phyloP scores from a whole-genome alignment of 768 basidiomycete species.

The Lactarius trivialis region DNA sequence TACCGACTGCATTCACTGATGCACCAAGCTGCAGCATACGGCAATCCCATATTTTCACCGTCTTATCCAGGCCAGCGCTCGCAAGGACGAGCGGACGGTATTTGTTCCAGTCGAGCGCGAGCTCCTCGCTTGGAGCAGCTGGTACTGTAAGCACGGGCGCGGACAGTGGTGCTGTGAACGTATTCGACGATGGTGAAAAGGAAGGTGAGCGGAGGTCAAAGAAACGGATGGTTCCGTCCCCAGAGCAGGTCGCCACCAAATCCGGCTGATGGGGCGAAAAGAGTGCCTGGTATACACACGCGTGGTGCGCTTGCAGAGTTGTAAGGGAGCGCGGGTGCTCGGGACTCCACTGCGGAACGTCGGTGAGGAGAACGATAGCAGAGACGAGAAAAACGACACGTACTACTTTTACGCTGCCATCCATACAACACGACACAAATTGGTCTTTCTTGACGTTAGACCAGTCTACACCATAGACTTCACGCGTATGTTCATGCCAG shows the following conservation, averaged over 20 bases:
- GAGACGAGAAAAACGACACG: constrained; percentile 27
- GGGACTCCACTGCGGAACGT: constrained; percentile 67
- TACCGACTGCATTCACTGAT: constrained; percentile 50
- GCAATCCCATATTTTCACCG: constrained; percentile 77
- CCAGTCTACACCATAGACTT: constrained; percentile 95
- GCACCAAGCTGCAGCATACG: constrained; percentile 63
- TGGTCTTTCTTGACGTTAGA: constrained; percentile 86
- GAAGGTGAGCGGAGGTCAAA: constrained; percentile 71
- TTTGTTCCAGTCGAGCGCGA: constrained; percentile 90
- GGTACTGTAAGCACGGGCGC: constrained; percentile 72
- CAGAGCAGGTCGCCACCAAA: constrained; percentile 74
- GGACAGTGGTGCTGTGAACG: constrained; percentile 61
- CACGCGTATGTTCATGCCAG: constrained; percentile 92
- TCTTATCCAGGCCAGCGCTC: constrained; percentile 72
- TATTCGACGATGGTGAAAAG: constrained; percentile 45
- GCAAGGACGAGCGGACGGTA: constrained; percentile 75
- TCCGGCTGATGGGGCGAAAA: constrained; percentile 92
- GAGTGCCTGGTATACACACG: constrained; percentile 83
- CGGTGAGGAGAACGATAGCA: neutral
- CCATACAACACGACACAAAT: constrained; percentile 88
- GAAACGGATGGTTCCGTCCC: constrained; percentile 77
- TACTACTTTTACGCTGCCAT: constrained; percentile 83
- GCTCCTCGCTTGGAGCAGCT: constrained; percentile 69
- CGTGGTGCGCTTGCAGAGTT: constrained; percentile 76
- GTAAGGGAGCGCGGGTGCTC: constrained; percentile 70